Evolutionary conservation across 331 rosid genomes (phyloP).

Genomic region (Rhamnella rubrinervis): DNA sequence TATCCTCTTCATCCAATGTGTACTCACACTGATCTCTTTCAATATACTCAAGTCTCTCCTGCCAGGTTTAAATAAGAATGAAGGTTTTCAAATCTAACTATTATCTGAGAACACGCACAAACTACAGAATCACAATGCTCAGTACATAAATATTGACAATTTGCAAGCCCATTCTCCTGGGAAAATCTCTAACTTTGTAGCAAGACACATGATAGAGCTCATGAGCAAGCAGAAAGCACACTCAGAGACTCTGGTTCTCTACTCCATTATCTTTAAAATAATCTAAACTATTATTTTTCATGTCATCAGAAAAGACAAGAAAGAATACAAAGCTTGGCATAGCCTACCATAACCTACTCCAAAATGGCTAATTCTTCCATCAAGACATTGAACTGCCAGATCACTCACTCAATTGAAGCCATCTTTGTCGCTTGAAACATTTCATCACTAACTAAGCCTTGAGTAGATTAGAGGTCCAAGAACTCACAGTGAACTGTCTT

Average conservation of each 20-base stretch:
- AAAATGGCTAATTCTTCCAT: background rate
- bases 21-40: slow-evolving; percentile 90
- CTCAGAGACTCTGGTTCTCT: too few relatives aligned
- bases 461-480: slow-evolving; percentile 13
- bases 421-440: background rate
- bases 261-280: slow-evolving; percentile 6
- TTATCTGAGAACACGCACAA: slow-evolving; percentile 7
- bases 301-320: background rate
- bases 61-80: slow-evolving; percentile 15
- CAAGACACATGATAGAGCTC: background rate
- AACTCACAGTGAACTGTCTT: slow-evolving; percentile 9
- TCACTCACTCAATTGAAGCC: background rate
- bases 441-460: background rate
- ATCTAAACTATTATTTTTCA: background rate
- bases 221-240: too few relatives aligned
- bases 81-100: background rate
- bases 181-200: background rate
- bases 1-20: slow-evolving; percentile 95
- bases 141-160: background rate
- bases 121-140: slow-evolving; percentile 15
- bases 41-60: slow-evolving; percentile 92
- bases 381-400: background rate
- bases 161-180: background rate
- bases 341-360: background rate
- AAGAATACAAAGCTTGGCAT: background rate